A percentile compares a stretch with the other conserved stretches of the same genome.
Evolutionary conservation across 2,329 filamentous ascomycete genomes (phyloP).

Genomic region (Podosphaera xanthii): DNA sequence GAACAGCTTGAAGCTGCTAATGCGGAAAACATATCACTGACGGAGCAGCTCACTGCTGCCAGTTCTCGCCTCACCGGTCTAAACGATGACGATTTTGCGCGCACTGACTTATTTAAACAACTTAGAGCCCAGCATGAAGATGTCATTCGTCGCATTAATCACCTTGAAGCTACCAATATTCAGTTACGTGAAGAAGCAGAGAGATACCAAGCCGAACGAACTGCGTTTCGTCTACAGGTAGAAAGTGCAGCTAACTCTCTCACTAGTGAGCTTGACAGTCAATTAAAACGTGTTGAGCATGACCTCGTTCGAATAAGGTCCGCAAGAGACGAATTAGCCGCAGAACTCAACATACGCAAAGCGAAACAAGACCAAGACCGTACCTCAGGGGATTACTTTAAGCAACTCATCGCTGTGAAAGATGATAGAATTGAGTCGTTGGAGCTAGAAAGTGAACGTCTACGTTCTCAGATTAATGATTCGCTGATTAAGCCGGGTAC

Average conservation of each 20-base stretch:
- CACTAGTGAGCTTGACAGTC: conserved; percentile 57
- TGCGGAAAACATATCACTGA: conserved; percentile 48
- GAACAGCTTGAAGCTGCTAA: conserved; percentile 66
- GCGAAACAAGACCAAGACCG: conserved; percentile 56
- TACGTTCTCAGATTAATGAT: conserved; percentile 33
- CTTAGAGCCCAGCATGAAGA: conserved; percentile 82
- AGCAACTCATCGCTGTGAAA: conserved; percentile 57
- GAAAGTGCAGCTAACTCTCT: conserved; percentile 57
- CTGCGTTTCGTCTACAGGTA: conserved; percentile 56
- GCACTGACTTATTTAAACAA: conserved; percentile 82
- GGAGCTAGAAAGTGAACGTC: conserved; percentile 58
- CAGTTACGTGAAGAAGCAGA: conserved; percentile 67
- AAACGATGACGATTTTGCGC: conserved; percentile 80
- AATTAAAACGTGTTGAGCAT: conserved; percentile 57
- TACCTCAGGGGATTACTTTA: conserved; percentile 46
- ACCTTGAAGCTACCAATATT: conserved; percentile 71
- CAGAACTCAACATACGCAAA: conserved; percentile 61
- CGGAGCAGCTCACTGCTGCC: conserved; percentile 58
- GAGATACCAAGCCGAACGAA: conserved; percentile 66
- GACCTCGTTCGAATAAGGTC: conserved; percentile 73
- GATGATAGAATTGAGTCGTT: conserved; percentile 61
- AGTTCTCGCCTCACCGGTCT: conserved; percentile 45
- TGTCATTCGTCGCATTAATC: conserved; percentile 74
- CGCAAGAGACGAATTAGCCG: conserved; percentile 61
- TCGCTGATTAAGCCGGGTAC: conserved; percentile 18